phyloP scores from a whole-genome alignment of 2,329 filamentous ascomycete species.

The Knoxdaviesia proteae region DNA sequence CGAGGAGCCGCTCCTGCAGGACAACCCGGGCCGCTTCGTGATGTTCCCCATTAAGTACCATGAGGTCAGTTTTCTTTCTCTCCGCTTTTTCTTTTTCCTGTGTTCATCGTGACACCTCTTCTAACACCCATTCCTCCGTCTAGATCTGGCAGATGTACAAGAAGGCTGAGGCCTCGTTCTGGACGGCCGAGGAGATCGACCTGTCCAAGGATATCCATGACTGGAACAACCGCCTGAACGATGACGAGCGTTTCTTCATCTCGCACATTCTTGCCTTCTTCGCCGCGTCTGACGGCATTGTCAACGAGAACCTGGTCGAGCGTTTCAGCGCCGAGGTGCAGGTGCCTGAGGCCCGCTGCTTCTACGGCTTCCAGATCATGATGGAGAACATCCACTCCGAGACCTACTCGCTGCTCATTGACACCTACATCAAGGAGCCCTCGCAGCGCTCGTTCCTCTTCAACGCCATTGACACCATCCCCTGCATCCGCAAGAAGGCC shows the following conservation, averaged over 20 bases:
- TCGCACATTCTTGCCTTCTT: constrained; percentile 99
- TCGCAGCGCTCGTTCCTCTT: constrained; percentile 87
- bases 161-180: constrained; percentile 98
- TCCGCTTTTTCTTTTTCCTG: background rate
- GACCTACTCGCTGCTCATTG: constrained; percentile 96
- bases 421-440: constrained; percentile 97
- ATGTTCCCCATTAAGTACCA: constrained; percentile 99
- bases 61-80: constrained; percentile 47
- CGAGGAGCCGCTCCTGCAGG: constrained; percentile 78
- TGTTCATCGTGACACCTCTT: too few relatives aligned
- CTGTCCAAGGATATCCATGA: constrained; percentile 97
- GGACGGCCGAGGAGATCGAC: constrained; percentile 98
- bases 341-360: constrained; percentile 93
- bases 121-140: constrained; percentile 16
- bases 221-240: constrained; percentile 94
- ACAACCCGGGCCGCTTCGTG: constrained; percentile 92
- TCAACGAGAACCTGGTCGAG: constrained; percentile 98
- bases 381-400: constrained; percentile 99
- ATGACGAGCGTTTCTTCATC: constrained; percentile 96
- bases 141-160: constrained; percentile 99
- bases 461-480: constrained; percentile 97
- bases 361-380: constrained; percentile 99
- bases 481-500: constrained; percentile 95
- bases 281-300: constrained; percentile 93
- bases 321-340: constrained; percentile 95